phyloP scores from a whole-genome alignment of 352 stramenopile species.

The Phytophthora brassicae region DNA sequence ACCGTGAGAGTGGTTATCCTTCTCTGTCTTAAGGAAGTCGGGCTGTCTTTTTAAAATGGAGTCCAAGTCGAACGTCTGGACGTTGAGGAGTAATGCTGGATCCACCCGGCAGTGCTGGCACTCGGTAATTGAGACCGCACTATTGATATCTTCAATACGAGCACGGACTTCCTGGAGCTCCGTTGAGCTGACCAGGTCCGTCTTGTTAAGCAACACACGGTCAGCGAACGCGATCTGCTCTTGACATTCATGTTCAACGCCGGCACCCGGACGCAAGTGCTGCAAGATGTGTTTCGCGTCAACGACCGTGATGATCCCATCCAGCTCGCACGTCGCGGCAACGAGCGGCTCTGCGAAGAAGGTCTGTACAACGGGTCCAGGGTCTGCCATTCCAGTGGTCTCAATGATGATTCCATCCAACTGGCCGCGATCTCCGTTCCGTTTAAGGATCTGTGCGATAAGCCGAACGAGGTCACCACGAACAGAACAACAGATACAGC shows the following conservation, averaged over 20 bases:
- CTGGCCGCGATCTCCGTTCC: constrained; percentile 33
- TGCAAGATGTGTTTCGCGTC: constrained; percentile 93
- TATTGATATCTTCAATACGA: constrained; percentile 54
- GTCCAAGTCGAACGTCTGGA: constrained; percentile 52
- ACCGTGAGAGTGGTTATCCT: constrained; percentile 8
- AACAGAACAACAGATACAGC: constrained; percentile 97
- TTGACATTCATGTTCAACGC: constrained; percentile 82
- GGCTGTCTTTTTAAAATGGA: constrained; percentile 52
- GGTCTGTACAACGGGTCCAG: constrained; percentile 88
- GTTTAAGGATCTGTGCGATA: constrained; percentile 62
- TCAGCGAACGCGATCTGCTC: constrained; percentile 97
- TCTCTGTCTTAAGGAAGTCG: constrained; percentile 49
- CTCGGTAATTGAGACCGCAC: constrained; percentile 46
- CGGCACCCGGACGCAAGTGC: constrained; percentile 57
- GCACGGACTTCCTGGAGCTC: constrained; percentile 54
- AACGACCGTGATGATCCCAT: constrained; percentile 95
- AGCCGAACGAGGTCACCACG: constrained; percentile 75
- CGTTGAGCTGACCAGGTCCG: constrained; percentile 89
- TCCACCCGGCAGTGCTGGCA: constrained; percentile 53
- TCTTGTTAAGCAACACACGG: constrained; percentile 96
- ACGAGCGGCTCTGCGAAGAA: constrained; percentile 94
- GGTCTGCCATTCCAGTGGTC: constrained; percentile 89
- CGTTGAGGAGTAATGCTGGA: constrained; percentile 40
- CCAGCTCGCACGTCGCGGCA: constrained; percentile 72
- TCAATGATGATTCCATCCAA: constrained; percentile 89